Evolutionary conservation across 2,329 filamentous ascomycete species (phyloP).

Genomic region (Claviceps paspali): DNA sequence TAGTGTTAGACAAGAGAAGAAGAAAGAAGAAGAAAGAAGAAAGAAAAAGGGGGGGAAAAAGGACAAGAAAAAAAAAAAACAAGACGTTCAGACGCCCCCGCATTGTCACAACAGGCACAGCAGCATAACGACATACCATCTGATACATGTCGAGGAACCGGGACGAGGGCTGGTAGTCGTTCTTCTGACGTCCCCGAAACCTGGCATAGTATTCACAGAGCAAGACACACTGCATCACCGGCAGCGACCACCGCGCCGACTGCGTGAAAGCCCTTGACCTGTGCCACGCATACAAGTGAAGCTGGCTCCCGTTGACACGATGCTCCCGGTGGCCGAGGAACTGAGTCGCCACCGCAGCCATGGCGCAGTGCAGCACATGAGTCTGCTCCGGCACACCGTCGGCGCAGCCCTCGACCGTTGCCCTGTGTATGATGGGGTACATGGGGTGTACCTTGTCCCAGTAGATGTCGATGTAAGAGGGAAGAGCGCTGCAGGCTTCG

Average conservation of each 20-base stretch:
- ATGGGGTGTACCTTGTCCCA: constrained; percentile 34
- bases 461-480: constrained; percentile 35
- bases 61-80: constrained; percentile 5
- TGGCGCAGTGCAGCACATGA: constrained; percentile 34
- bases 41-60: neutral
- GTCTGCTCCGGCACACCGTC: constrained; percentile 17
- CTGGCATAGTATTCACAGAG: constrained; percentile 40
- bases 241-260: constrained; percentile 25
- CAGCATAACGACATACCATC: constrained; percentile 33
- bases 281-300: constrained; percentile 36
- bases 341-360: constrained; percentile 42
- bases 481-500: constrained; percentile 27
- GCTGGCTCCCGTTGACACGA: constrained; percentile 31
- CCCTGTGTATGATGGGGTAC: constrained; percentile 35
- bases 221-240: constrained; percentile 37
- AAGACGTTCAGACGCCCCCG: no score
- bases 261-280: constrained; percentile 31
- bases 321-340: constrained; percentile 32
- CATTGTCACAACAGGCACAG: constrained; percentile 2
- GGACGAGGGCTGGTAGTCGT: constrained; percentile 30
- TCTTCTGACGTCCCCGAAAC: constrained; percentile 35
- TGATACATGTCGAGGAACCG: constrained; percentile 35
- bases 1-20: constrained; percentile 1
- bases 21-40: neutral
- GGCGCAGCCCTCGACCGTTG: constrained; percentile 24